Evolutionary conservation across 2,329 filamentous ascomycete genomes (phyloP), one percentile per base, ranked within the genome.

Genomic region (Aspergillus ochraceoroseus): DNA sequence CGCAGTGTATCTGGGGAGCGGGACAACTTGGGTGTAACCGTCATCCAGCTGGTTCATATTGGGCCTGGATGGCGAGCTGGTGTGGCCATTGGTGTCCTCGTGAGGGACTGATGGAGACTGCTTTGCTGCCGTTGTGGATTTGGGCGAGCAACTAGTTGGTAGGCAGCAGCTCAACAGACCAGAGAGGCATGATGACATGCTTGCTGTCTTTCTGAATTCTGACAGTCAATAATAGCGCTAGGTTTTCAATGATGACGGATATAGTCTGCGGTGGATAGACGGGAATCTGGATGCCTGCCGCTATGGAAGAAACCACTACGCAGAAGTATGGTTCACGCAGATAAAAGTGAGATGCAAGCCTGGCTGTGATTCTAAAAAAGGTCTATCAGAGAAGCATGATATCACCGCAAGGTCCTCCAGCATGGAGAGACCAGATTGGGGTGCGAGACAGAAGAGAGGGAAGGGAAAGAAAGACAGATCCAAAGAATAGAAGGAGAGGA

Each of bases 1-100:
- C 3, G 63, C 58, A 1, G 66, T 68, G 47, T 69, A 69, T 42
- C 61, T 57, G 27, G 66, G 66, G 32, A 67, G 59, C 7, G 65
- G 65, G 26, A 56, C 52, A 34, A 59, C 51, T 22, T 55, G 55
- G 29, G 49, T 44, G 55, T 63, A 66, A 38, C 57, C 59, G 36
- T 54, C 48, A 33, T 59, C 44, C 9, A 54, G 23, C 15, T 25
- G 45, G 23, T 38, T 14, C 6, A 15, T 38, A 32, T 32, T 7
- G 14, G 7, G 14, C 11, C n/a, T 44, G 25, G 36, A 11, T n/a
- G 36, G 7, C 22, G 36, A 34, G 20, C 22, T 26, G 26, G 28
- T n/a, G n/a, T n/a, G 18, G 42, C 3, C 32, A 27, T 32, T 18
- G 41, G 26, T 8, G 8, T 39, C 20, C 20, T 26, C 27, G 23